These are phyloP conservation scores for Talaromyces verruculosus DNA, from an alignment of 2,329 filamentous ascomycete species.

Conservation along the genomic window DNA sequence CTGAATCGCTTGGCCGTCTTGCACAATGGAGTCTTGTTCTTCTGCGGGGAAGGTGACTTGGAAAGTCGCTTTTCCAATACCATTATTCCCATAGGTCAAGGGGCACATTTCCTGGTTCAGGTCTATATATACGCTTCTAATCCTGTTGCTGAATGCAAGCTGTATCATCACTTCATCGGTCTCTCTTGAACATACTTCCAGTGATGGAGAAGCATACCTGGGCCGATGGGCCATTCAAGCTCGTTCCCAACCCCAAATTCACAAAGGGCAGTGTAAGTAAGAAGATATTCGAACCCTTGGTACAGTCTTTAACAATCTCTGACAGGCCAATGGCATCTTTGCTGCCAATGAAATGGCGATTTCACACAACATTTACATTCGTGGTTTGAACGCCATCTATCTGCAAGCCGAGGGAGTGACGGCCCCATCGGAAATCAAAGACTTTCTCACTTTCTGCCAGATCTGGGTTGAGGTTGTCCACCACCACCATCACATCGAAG, in stretches of 20 bases:
- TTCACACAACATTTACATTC: constrained; percentile 38
- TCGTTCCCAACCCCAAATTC: constrained; percentile 1
- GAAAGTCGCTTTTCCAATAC: background rate
- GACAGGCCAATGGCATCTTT: background rate
- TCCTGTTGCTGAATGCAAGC: background rate
- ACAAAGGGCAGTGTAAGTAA: constrained; percentile 4
- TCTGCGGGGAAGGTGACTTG: background rate
- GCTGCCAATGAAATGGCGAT: constrained; percentile 29
- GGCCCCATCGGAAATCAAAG: constrained; percentile 27
- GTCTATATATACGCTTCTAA: background rate
- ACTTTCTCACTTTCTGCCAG: constrained; percentile 13
- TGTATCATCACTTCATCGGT: background rate
- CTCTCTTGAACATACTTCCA: background rate
- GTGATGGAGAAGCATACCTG: background rate
- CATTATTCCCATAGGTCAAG: background rate
- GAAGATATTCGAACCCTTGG: background rate
- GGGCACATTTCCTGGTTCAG: background rate
- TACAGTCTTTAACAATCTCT: background rate
- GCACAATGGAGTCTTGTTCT: background rate
- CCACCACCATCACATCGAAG: constrained; percentile 37
- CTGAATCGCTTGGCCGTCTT: background rate
- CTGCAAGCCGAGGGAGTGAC: constrained; percentile 17
- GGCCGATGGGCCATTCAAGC: background rate
- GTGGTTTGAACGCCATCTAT: constrained; percentile 39
- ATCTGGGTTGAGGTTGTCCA: constrained; percentile 25